Percentiles rank a stretch among this genome's conserved stretches.
Conservation (phyloP, 164 flowering plant species). For the Saururus chinensis region DNA sequence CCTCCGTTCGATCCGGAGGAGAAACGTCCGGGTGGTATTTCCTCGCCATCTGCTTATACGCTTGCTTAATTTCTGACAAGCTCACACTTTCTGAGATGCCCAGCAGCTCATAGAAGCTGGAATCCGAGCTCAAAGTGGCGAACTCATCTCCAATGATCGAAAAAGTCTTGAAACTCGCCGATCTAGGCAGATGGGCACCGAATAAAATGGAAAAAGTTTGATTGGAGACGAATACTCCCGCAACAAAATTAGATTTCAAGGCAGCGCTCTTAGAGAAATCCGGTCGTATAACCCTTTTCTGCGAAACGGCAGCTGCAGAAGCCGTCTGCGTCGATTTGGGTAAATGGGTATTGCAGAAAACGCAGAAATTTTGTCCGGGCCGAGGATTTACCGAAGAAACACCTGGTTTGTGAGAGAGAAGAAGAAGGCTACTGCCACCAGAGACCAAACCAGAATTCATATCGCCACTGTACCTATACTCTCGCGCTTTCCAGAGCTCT, state of each 20-base stretch:
- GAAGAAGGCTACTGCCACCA: neutral
- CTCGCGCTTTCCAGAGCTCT: neutral
- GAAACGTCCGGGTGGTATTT: slow-evolving; percentile 94
- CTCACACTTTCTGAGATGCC: slow-evolving; percentile 56
- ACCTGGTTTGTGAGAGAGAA: neutral
- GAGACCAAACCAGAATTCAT: neutral
- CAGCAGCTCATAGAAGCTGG: slow-evolving; percentile 62
- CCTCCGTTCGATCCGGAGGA: slow-evolving; percentile 70
- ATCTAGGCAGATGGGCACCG: neutral
- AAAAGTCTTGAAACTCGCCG: neutral
- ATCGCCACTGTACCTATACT: neutral
- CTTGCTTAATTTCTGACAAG: slow-evolving; percentile 62
- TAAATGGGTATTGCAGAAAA: neutral
- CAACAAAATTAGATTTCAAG: too few relatives aligned
- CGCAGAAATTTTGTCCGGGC: neutral
- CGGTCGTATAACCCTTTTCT: neutral
- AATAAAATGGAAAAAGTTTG: neutral
- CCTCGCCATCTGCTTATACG: slow-evolving; percentile 73
- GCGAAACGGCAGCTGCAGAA: neutral
- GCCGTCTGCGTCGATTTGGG: neutral
- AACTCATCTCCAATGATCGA: neutral
- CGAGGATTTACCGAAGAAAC: neutral
- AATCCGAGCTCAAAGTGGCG: neutral
- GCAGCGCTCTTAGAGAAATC: too few relatives aligned
- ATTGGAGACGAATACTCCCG: neutral